Conservation (phyloP, 1,284 basidiomycete genomes). For the Trichosporon faecale region DNA sequence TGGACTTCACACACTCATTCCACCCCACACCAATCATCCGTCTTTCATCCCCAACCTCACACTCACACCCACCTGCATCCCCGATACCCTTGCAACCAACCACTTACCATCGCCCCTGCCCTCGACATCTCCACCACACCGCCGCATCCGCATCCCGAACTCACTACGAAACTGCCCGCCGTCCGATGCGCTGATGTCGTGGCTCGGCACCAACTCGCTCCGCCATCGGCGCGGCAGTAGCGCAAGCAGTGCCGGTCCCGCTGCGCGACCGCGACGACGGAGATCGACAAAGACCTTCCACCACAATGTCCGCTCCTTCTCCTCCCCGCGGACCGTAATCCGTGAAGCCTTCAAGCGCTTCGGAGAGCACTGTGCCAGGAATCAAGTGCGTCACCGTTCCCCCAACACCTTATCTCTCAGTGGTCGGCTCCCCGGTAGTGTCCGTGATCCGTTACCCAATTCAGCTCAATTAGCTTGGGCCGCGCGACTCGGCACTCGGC, state of each 20-base stretch:
- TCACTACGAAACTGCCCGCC: not conserved
- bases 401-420: not conserved
- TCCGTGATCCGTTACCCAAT: not conserved
- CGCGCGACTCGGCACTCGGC: not conserved
- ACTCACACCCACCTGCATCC: not conserved
- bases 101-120: not conserved
- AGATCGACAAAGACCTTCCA: not conserved
- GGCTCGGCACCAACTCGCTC: conserved; percentile 24
- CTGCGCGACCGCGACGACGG: conserved; percentile 1
- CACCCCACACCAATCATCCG: not conserved
- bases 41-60: not conserved
- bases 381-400: conserved; percentile 41
- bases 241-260: conserved; percentile 6
- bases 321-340: not conserved
- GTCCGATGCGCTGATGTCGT: conserved; percentile 22
- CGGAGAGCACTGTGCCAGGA: conserved; percentile 51
- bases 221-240: conserved; percentile 17
- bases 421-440: not conserved
- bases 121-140: not conserved
- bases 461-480: not conserved
- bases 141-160: not conserved
- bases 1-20: not conserved
- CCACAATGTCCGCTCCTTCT: conserved; percentile 1
- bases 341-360: conserved; percentile 28
- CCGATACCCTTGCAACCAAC: not conserved